Evolutionary conservation across 2,329 filamentous ascomycete genomes (phyloP), one percentile per base, ranked within the genome.

Genomic region (Hansfordia pulvinata): DNA sequence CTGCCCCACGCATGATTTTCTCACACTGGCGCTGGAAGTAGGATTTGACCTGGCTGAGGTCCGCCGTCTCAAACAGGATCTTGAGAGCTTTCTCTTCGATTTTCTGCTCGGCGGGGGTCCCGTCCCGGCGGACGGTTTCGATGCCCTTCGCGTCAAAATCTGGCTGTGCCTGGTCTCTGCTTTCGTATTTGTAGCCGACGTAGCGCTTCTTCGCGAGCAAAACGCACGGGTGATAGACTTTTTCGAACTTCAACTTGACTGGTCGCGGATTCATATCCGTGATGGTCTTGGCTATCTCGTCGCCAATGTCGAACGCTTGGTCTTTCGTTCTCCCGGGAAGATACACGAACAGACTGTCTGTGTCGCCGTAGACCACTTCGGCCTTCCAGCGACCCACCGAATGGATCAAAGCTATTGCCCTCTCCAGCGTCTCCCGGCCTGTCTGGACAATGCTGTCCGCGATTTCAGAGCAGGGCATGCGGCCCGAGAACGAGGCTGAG

Each of bases 61-160:
- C 88, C 11, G 79, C 70, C 0, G 86, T 93, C 26, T 85, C 76
- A 44, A 98, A 98, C 2, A 98, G 66, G 3, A 93, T 67, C 45
- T 82, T 86, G 19, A 98, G 62, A 0, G 82, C 80, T 41, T 83
- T 90, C 49, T 96, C 90, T 52, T 94, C 84, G 24, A 98, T 92
- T 58, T 90, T 94, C 47, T 96, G 88, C 52, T 93, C 84, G 0
- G 86, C 88, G 0, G 88, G 86, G 1, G 86, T 96, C 20, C 90
- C 90, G 47, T 98, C 90, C 25, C 90, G 72, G 2, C 92, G 76
- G 6, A 98, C 88, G 0, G 92, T 98, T 58, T 98, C 92, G 36
- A 96, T 98, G 17, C 92, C 90, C 52, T 98, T 98, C 30, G 90
- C 92, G 47, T 98, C 92, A 38, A 96, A 96, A 2, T 93, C 81